Base-by-base conservation (phyloP, 805 yeast genomes). In the Sugiyamaella qingdaonensis region DNA sequence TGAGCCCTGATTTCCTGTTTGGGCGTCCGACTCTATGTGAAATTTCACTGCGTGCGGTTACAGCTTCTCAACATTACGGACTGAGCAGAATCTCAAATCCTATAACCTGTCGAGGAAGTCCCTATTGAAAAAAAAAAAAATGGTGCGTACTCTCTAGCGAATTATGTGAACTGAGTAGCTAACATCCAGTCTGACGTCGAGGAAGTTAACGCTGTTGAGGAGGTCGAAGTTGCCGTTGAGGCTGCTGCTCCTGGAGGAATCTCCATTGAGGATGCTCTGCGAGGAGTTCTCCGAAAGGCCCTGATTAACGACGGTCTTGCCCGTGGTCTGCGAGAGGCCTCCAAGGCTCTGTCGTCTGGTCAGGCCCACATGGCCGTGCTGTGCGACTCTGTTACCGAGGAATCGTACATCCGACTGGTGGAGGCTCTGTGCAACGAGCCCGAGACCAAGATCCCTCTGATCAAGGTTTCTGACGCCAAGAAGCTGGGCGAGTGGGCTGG, bases 401-500 rank as follows among this genome's bases (percentile, higher is more conserved):
- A 83, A 70, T 85, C 94, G 68, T 94, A 94, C 82, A 80, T 87
- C 76, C 90, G 91, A 81, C 88, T 94, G 76, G 94, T 94, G 71
- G 98, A 94, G 86, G 98, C 97, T 81, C 86, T 94, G 74, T 92
- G 98, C 84, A 88, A 91, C 83, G 96, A 89, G 80, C 89, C 95
- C 73, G 96, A 88, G 75, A 82, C 85, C 78, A 88, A 88, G 81
- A 89, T 92, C 68, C 98, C 99, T 71, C 83, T 94, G 78, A 87
- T 94, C 86, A 94, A 94, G 87, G 98, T 94, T 69, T 88, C 98
- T 70, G 99, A 94, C 75, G 97, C 98, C 74, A 94, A 94, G 86
- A 88, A 89, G 82, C 85, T 94, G 75, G 99, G 99, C 85, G 98
- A 94, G 84, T 94, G 99, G 99, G 98, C 98, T 73, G 99, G 99